phyloP scores from a whole-genome alignment of 305 asterid genomes.

The Fraxinus dipetala region DNA sequence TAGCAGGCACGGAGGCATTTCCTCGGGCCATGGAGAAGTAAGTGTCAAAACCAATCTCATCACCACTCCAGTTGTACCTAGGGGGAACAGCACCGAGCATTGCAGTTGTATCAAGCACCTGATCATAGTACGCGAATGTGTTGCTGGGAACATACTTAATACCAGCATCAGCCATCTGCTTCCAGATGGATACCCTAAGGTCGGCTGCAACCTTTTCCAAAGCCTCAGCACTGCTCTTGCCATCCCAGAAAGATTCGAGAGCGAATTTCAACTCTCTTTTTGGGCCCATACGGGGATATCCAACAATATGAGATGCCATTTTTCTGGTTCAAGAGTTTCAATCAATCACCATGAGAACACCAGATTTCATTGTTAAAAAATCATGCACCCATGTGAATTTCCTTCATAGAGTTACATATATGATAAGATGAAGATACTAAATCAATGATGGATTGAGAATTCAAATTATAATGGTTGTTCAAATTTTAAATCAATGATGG shows the following conservation, averaged over 20 bases:
- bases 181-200: slow-evolving; percentile 77
- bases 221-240: slow-evolving; percentile 74
- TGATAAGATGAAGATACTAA: neutral
- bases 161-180: slow-evolving; percentile 75
- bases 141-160: slow-evolving; percentile 81
- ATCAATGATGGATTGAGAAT: neutral
- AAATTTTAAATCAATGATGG: neutral
- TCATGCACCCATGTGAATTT: no score
- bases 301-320: slow-evolving; percentile 85
- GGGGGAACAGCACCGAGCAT: slow-evolving; percentile 88
- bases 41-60: slow-evolving; percentile 68
- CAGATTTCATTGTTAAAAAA: no score
- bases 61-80: slow-evolving; percentile 75
- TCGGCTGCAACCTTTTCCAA: slow-evolving; percentile 68
- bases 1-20: slow-evolving; percentile 84
- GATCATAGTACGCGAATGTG: slow-evolving; percentile 77
- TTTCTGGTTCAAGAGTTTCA: slow-evolving; percentile 35
- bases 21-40: slow-evolving; percentile 94
- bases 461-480: neutral
- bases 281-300: slow-evolving; percentile 95
- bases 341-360: slow-evolving; percentile 6
- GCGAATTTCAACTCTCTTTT: slow-evolving; percentile 92
- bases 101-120: slow-evolving; percentile 74
- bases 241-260: slow-evolving; percentile 88
- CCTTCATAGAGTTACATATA: no score